These are phyloP conservation scores for Nadsonia starkeyi-henricii DNA, from an alignment of 1,139 yeast species.

Conservation along the genomic window DNA sequence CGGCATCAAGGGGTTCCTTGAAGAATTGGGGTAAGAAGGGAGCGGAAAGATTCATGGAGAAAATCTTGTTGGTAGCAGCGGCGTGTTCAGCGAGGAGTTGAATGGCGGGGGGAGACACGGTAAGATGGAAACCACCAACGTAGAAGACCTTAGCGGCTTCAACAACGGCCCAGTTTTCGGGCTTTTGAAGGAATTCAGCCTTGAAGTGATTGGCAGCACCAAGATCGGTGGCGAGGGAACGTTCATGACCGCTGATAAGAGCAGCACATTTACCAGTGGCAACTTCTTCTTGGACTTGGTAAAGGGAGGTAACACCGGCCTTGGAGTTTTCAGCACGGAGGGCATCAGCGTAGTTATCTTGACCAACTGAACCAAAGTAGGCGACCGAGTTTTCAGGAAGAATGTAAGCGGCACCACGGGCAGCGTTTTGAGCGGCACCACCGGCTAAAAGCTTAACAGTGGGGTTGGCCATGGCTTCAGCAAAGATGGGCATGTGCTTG, in stretches of 20 bases:
- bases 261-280: constrained; percentile 99
- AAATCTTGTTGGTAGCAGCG: constrained; percentile 69
- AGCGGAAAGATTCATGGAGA: constrained; percentile 81
- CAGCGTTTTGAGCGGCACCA: constrained; percentile 98
- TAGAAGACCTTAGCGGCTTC: constrained; percentile 72
- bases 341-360: constrained; percentile 75
- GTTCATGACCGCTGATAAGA: constrained; percentile 69
- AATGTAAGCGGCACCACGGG: constrained; percentile 94
- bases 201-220: constrained; percentile 98
- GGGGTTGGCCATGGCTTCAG: constrained; percentile 51
- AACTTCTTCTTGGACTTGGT: constrained; percentile 47
- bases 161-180: constrained; percentile 83
- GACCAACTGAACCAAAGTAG: constrained; percentile 94
- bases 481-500: constrained; percentile 68
- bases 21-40: constrained; percentile 94
- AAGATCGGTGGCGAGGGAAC: constrained; percentile 90
- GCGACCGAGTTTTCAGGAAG: constrained; percentile 73
- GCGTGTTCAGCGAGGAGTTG: constrained; percentile 82
- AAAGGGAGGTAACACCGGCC: constrained; percentile 80
- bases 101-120: constrained; percentile 94
- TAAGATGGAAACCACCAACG: constrained; percentile 96
- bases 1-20: constrained; percentile 75
- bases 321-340: constrained; percentile 68
- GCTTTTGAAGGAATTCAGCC: constrained; percentile 70
- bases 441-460: constrained; percentile 78